Evolutionary conservation across 169 alveolate species (phyloP), one percentile per base, ranked within the genome.

Genomic region (Eimeria praecox): DNA sequence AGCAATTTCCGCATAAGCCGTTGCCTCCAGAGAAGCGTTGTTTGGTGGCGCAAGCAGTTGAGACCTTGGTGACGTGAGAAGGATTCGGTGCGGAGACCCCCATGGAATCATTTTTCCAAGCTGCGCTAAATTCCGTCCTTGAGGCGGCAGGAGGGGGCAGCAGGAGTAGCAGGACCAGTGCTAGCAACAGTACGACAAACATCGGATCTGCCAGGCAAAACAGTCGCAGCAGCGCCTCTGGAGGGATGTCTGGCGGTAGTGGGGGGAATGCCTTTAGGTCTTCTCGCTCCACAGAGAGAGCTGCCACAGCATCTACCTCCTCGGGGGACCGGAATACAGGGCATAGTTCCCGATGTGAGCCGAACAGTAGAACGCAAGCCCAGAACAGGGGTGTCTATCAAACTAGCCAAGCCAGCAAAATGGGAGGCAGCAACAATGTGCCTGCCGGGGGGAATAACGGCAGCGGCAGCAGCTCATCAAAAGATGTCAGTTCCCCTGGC

Each of bases 71-170:
- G 59, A 30, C 88, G 20, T 9, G 24, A 20, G 44, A 8, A 64
- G 27, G 59, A 44, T 78, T 44, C 64, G 66, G 88, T n/a, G 30
- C 71, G 56, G 73, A 44, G 94, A 46, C 94, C 52, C 35, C 38
- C 66, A 87, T 87, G 94, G 94, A 87, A 54, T 87, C 94, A 3
- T 87, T 87, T 54, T 87, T 87, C 75, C 94, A 87, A 44, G 94
- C 94, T 33, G 94, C 94, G 18, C 35, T 87, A 35, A 87, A 64
- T 64, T 87, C 94, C 83, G 78, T 87, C 66, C 94, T 87, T 27
- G 94, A 87, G 82, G 94, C 94, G 59, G 82, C 94, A 62, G 94
- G 82, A 24, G 94, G 83, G 66, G 83, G 83, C 66, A 40, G 66
- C 83, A 87, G 94, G 62, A 64, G 69, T 71, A 62, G 42, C 93